Evolutionary conservation across 495 filamentous ascomycete genomes (phyloP).

Genomic region (Platismatia glauca): DNA sequence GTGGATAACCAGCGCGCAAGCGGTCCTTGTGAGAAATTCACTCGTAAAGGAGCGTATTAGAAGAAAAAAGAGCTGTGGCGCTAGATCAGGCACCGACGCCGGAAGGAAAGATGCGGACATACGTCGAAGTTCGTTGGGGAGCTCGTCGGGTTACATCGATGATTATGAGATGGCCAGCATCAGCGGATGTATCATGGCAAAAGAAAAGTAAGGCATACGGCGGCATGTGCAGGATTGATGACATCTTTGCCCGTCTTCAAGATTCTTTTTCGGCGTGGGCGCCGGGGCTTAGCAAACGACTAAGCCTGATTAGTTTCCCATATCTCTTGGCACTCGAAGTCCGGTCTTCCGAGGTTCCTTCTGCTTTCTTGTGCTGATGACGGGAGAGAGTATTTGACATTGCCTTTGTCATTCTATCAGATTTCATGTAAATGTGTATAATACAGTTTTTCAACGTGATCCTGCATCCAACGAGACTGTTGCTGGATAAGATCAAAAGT

Average conservation of each 20-base stretch:
- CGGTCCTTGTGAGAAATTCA: not conserved
- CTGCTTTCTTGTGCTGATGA: not conserved
- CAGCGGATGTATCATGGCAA: slow-evolving; percentile 1
- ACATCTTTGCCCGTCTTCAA: slow-evolving; percentile 8
- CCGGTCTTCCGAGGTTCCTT: not conserved
- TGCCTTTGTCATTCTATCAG: not conserved
- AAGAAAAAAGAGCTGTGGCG: slow-evolving; percentile 8
- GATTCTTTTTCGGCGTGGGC: not conserved
- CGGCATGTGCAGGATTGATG: slow-evolving; percentile 13
- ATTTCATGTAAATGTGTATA: not conserved
- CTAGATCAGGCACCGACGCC: slow-evolving; percentile 17
- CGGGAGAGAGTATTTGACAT: not conserved
- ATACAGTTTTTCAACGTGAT: slow-evolving; percentile 3
- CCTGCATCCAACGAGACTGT: slow-evolving; percentile 2
- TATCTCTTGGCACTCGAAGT: not conserved
- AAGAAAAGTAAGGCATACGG: not conserved
- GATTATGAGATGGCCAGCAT: slow-evolving; percentile 14
- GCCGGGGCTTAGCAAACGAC: slow-evolving; percentile 1
- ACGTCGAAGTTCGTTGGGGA: slow-evolving; percentile 1
- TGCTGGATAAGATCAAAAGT: slow-evolving; percentile 12
- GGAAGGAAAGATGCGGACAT: slow-evolving; percentile 4
- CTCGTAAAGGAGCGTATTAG: slow-evolving; percentile 4
- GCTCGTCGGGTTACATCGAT: slow-evolving; percentile 3
- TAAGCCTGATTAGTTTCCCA: slow-evolving; percentile 11
- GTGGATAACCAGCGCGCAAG: not conserved